Evolutionary conservation across 2,329 filamentous ascomycete species (phyloP), one percentile per base, ranked within the genome.

Genomic region (Didymella keratinophila): DNA sequence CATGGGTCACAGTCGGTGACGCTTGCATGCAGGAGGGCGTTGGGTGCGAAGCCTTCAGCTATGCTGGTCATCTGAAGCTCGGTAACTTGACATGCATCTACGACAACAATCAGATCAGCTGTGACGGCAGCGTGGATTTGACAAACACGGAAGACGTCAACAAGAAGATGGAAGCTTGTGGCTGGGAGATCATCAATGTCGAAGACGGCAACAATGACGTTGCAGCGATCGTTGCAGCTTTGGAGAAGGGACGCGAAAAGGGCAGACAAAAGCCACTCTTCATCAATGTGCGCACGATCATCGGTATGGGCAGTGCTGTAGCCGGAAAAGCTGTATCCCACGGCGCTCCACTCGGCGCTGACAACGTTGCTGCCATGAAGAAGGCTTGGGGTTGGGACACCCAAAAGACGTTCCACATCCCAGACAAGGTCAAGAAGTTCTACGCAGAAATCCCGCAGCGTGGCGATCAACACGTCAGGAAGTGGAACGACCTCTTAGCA

Each of bases 101-200:
- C 62, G 85, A 87, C 64, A 86, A 86, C 70, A 86, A 87, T 70
- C 81, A 84, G 63, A 77, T 86, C 49, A 86, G 83, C 4, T 86
- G 84, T 63, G 84, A 86, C 58, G 84, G 84, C 1, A 79, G 78
- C 1, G 78, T 86, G 3, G 82, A 85, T 71, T 73, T 80, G 53
- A 78, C 78, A 3, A 84, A 83, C 62, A 82, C 78, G 0, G 84
- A 87, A 63, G 83, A 86, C 42, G 76, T 85, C 63, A 85, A 86
- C 58, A 72, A 77, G 25, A 86, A 86, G 71, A 85, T 86, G 83
- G 74, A 78, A 2, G 83, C 83, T 3, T 83, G 78, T 28, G 82
- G 82, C 4, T 87, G 83, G 83, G 67, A 85, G 21, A 82, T 86
- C 1, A 73, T 86, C 6, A 80, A 85, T 16, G 72, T 86, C 0